Conservation (phyloP, 2,329 filamentous ascomycete genomes). For the Penicillium sp. region DNA sequence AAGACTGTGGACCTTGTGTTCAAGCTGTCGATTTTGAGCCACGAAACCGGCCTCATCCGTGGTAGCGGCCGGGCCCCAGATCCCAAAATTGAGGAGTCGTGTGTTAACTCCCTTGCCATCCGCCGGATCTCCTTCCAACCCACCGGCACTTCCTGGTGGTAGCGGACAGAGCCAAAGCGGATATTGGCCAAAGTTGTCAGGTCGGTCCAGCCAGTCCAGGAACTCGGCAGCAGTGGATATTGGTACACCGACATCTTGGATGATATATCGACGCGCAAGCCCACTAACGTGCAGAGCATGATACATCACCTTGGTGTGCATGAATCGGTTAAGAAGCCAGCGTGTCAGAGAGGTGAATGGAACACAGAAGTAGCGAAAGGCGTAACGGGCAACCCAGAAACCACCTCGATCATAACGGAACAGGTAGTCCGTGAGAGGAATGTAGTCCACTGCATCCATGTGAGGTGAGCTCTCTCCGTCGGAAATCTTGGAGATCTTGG, state of each 20-base stretch:
- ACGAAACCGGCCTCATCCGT: conserved; percentile 52
- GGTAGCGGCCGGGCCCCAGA: conserved; percentile 69
- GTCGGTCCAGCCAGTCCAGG: conserved; percentile 43
- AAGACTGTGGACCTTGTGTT: conserved; percentile 58
- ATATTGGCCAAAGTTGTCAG: conserved; percentile 40
- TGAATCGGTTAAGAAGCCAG: conserved; percentile 51
- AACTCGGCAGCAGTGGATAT: conserved; percentile 46
- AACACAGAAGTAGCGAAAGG: conserved; percentile 53
- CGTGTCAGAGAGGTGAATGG: conserved; percentile 55
- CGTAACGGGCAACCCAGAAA: conserved; percentile 56
- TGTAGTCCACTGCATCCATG: conserved; percentile 16
- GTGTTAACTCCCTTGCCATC: not conserved
- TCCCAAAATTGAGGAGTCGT: conserved; percentile 48
- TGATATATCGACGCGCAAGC: conserved; percentile 48
- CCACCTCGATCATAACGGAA: conserved; percentile 52
- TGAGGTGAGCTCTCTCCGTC: not conserved
- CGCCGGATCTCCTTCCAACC: conserved; percentile 1
- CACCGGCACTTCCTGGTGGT: conserved; percentile 6
- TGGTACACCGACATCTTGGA: conserved; percentile 57
- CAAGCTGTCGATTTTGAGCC: conserved; percentile 59
- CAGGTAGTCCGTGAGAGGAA: conserved; percentile 32
- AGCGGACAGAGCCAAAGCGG: conserved; percentile 53
- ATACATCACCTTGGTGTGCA: conserved; percentile 56
- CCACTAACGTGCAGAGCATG: conserved; percentile 54
- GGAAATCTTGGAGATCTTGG: not conserved